Base-by-base conservation (phyloP, 176 grass and related monocot genomes). In the Phoenix roebelenii region DNA sequence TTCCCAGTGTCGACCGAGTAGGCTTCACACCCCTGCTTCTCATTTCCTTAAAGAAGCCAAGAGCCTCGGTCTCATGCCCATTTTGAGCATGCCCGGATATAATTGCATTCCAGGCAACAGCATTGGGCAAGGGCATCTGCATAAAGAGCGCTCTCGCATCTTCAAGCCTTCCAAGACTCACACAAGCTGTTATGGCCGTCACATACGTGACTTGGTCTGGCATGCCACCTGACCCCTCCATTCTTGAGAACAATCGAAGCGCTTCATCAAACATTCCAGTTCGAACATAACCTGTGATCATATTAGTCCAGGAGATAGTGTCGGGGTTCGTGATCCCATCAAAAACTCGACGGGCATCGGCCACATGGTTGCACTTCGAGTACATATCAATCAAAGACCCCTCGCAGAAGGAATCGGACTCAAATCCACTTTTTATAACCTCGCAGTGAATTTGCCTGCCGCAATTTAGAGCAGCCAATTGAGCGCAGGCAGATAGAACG, bases 31-130 rank as follows among this genome's bases (percentile, higher is more conserved):
- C 71, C 18, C 17, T 65, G 5, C 22, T 70, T 76, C 22, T 82
- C 86, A 79, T 89, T 35, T 82, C 82, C 57, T 73, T 81, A n/a
- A 76, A 89, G 49, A 89, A 68, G 22, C 48, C 6, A 51, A 89
- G 66, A 51, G 80, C 82, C 51, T 85, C 68, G 58, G 57, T 23
- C 15, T 72, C 55, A 4, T 64, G 60, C 15, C 74, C 72, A 70
- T 55, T 73, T 65, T 70, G 82, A 6, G 59, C 72, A 17, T 79
- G 63, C 54, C 75, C 64, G n/a, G 86, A 82, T 22, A 89, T 85
- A 23, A 89, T 76, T 60, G 68, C 74, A 63, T 89, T 89, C 81
- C 82, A 89, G 51, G 86, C 78, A 79, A 89, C 59, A 14, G 63
- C 22, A 57, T 62, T 89, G 0, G 72, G 72, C 0, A 19, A 57